Base-by-base conservation (phyloP, 106 monocot species). In the Gastrodia elata region DNA sequence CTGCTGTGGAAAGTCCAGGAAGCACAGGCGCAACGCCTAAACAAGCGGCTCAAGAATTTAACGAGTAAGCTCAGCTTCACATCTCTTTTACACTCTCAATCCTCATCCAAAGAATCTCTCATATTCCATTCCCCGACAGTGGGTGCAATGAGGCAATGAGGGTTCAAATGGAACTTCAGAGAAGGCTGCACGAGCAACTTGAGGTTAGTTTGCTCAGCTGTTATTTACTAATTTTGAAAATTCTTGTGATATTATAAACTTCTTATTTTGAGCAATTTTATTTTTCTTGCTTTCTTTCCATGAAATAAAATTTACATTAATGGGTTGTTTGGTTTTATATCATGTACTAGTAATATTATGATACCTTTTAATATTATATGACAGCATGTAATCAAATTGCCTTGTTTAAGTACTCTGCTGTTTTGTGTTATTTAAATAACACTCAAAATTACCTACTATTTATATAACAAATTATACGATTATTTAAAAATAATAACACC, bases 161-260 rank as follows among this genome's bases (percentile, higher is more conserved):
- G 75, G 80, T 90, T 24, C 86, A 90, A 72, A 90, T 86, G 89
- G 89, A 90, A 77, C 84, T 86, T 44, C 89, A 90, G 77, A 79
- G 79, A 80, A 82, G 77, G 68, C 61, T 90, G 55, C 81, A 86
- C 48, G 89, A 86, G 48, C 89, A 90, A 44, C 36, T 86, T 14
- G 86, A 90, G 86, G 89, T 86, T 52, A 76, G 38, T 76, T 41
- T 58, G 2, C 37, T 37, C 10, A 24, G 2, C n/a, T 44, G 20
- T 33, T 0, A 52, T n/a, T n/a, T n/a, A n/a, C n/a, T n/a, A n/a
- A n/a, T 52, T n/a, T 22, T 48, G 48, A 48, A 48, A 48, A 48
- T 44, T n/a, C n/a, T n/a, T n/a, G n/a, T 44, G 44, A 44, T 14
- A 16, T 44, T 44, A 0, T 44, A 14, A 44, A 9, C 22, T 52